phyloP scores from a whole-genome alignment of 345 rosid genomes.

The Psidium guajava region DNA sequence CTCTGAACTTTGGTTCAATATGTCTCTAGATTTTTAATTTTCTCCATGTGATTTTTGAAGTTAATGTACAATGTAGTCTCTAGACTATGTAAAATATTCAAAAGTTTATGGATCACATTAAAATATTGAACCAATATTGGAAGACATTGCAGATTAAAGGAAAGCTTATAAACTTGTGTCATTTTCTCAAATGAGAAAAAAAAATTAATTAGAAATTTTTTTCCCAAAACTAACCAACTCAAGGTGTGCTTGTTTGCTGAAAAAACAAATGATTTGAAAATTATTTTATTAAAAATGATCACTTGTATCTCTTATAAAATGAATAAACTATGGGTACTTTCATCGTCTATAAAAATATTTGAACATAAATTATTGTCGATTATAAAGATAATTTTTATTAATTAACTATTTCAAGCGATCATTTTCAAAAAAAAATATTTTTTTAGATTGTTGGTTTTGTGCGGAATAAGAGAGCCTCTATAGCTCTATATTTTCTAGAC shows the following conservation, averaged over 20 bases:
- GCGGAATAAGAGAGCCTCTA: no score
- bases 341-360: neutral
- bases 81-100: neutral
- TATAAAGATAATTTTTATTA: neutral
- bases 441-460: neutral
- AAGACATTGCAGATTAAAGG: neutral
- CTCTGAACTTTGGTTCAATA: fast-evolving
- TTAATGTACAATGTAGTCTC: neutral
- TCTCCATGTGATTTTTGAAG: neutral
- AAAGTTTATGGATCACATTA: neutral
- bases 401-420: neutral
- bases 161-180: neutral
- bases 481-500: no score
- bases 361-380: neutral
- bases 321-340: neutral
- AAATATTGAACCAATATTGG: fast-evolving
- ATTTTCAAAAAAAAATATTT: neutral
- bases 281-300: neutral
- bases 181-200: neutral
- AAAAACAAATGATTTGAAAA: neutral
- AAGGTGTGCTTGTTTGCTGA: neutral
- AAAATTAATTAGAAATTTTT: neutral
- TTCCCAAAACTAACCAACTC: neutral
- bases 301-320: neutral
- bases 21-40: neutral